Evolutionary conservation across 441 rosid genomes (phyloP).

Genomic region (Macaranga tanarius): DNA sequence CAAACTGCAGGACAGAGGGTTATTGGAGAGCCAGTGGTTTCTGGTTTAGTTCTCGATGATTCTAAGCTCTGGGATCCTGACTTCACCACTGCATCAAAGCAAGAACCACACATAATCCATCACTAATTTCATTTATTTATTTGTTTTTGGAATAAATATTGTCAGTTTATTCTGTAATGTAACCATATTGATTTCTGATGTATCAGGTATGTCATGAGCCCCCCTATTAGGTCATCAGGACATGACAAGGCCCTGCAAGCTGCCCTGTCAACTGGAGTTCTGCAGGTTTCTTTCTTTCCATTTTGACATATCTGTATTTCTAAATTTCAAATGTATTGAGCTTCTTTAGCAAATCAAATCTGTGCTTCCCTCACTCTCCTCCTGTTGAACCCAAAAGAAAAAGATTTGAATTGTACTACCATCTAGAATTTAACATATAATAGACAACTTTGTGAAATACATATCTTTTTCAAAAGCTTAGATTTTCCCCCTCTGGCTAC

Average conservation of each 20-base stretch:
- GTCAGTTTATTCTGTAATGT: constrained; percentile 14
- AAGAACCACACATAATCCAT: constrained; percentile 25
- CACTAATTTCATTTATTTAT: neutral
- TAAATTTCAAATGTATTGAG: neutral
- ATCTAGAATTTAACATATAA: neutral
- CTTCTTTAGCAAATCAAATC: neutral
- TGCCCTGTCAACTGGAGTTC: constrained; percentile 81
- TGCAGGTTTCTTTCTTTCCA: constrained; percentile 59
- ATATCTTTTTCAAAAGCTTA: neutral
- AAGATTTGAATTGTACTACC: neutral
- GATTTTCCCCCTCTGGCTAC: neutral
- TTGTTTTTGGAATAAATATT: constrained; percentile 3
- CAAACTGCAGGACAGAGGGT: constrained; percentile 79
- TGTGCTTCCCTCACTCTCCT: neutral
- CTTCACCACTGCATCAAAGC: constrained; percentile 78
- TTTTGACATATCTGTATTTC: neutral
- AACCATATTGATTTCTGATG: constrained; percentile 20
- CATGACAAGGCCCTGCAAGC: constrained; percentile 86
- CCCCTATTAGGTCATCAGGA: constrained; percentile 84
- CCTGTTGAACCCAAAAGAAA: neutral
- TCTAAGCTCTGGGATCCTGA: constrained; percentile 87
- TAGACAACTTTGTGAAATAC: neutral
- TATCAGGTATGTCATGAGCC: constrained; percentile 94
- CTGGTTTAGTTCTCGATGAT: constrained; percentile 86
- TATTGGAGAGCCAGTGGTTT: constrained; percentile 89